Evolutionary conservation across 805 yeast species (phyloP), one percentile per base, ranked within the genome.

Genomic region (Kregervanrija pseudodelftensis): DNA sequence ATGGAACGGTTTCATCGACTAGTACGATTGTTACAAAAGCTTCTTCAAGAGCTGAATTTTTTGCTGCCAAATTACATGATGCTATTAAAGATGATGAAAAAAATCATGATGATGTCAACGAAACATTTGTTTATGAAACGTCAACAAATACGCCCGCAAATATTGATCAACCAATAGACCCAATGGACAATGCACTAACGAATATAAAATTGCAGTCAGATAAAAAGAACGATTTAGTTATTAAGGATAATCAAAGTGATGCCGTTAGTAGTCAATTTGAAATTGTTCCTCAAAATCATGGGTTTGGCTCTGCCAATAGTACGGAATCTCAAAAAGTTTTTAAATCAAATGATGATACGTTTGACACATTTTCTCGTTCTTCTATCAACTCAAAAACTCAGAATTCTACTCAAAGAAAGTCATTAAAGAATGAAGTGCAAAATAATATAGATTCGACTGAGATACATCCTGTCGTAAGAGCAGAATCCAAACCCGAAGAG

Each of bases 101-200:
- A 36, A 56, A 56, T 32, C 52, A 54, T 13, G 82, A 90, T 32
- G 97, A 90, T 60, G 80, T 89, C 22, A 96, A 90, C 54, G 99
- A 93, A 61, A 88, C 95, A 1, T 91, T 93, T 71, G 96, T 91
- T n/a, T 91, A 91, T 61, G 97, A 90, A 56, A 77, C 69, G 28
- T 53, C 63, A 5, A 47, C 55, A 11, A 46, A 44, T 22, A 53
- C 58, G 12, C 68, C 56, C 52, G 63, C 40, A 12, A 12, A 31
- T 2, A 39, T 15, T 12, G 50, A 47, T 12, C 50, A 37, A 30
- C 35, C 33, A 9, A 10, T 31, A 13, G 48, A 45, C 36, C 40
- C 28, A 5, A 22, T 15, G n/a, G 37, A 32, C 4, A 30, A 16
- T 22, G 35, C 36, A 14, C 32, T 48, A 15, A 5, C 34, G n/a